A percentile compares a stretch with the other conserved stretches of the same genome.
Conservation (phyloP, 495 filamentous ascomycete genomes). For the Penicillium lagena region DNA sequence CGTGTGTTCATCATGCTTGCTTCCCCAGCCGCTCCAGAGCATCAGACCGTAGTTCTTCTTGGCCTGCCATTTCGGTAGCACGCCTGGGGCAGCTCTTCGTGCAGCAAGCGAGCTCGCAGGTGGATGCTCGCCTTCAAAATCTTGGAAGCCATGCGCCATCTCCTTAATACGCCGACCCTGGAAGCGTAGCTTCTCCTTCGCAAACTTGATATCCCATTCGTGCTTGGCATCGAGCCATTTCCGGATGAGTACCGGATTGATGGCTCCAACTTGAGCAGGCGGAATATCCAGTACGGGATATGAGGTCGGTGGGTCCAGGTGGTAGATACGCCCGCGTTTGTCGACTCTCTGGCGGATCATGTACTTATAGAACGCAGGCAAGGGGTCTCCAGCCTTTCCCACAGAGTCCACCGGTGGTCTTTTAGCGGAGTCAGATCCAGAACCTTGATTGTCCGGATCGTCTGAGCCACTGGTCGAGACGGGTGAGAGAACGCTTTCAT, state of each 20-base stretch:
- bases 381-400: slow-evolving; percentile 74
- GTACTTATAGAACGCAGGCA: slow-evolving; percentile 70
- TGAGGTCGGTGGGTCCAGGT: slow-evolving; percentile 53
- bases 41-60: slow-evolving; percentile 66
- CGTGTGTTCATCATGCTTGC: slow-evolving; percentile 75
- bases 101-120: slow-evolving; percentile 80
- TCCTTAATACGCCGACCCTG: slow-evolving; percentile 66
- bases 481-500: slow-evolving; percentile 72
- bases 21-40: slow-evolving; percentile 80
- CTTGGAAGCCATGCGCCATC: slow-evolving; percentile 59
- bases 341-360: slow-evolving; percentile 89
- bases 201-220: slow-evolving; percentile 66
- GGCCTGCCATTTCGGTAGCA: slow-evolving; percentile 42
- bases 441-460: slow-evolving; percentile 15
- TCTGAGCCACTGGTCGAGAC: slow-evolving; percentile 55
- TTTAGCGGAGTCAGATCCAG: slow-evolving; percentile 10
- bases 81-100: slow-evolving; percentile 47
- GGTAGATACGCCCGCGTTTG: slow-evolving; percentile 63
- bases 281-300: slow-evolving; percentile 57
- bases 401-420: slow-evolving; percentile 33
- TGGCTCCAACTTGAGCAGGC: slow-evolving; percentile 60
- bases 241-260: slow-evolving; percentile 71
- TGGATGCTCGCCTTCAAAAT: slow-evolving; percentile 67
- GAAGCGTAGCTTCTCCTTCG: slow-evolving; percentile 56
- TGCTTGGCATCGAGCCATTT: slow-evolving; percentile 74